These are phyloP conservation scores for Pseudocercospora musae DNA, from an alignment of 2,329 filamentous ascomycete genomes.

Conservation along the genomic window DNA sequence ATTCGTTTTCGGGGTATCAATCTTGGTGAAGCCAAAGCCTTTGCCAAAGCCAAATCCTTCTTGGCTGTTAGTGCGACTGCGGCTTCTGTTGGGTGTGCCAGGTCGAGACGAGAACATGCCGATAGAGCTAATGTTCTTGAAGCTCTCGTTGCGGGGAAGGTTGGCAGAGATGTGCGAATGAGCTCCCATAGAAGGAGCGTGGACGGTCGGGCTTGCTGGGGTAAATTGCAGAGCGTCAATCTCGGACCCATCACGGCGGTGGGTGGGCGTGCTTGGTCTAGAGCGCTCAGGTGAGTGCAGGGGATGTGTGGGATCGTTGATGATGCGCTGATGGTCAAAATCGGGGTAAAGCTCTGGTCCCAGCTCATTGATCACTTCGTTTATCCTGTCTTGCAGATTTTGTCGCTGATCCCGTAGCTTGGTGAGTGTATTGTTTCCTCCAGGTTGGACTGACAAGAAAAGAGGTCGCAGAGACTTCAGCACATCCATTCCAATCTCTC, in stretches of 20 bases:
- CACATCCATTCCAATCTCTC: constrained; percentile 98
- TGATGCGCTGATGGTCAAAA: constrained; percentile 73
- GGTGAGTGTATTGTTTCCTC: constrained; percentile 77
- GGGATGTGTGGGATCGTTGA: constrained; percentile 51
- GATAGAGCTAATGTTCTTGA: constrained; percentile 81
- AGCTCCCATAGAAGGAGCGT: constrained; percentile 9
- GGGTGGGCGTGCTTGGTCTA: constrained; percentile 27
- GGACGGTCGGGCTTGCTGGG: constrained; percentile 22
- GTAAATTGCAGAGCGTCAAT: constrained; percentile 29
- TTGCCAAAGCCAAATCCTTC: constrained; percentile 16
- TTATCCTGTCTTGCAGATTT: constrained; percentile 76
- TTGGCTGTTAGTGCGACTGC: constrained; percentile 60
- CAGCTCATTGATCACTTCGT: constrained; percentile 88
- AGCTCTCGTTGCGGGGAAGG: constrained; percentile 85
- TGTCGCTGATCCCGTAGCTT: constrained; percentile 70
- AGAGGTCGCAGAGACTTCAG: constrained; percentile 89
- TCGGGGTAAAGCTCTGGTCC: constrained; percentile 97
- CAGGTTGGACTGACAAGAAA: constrained; percentile 77
- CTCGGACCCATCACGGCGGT: constrained; percentile 24
- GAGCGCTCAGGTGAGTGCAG: constrained; percentile 29
- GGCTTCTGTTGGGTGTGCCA: constrained; percentile 70
- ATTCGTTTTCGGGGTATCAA: constrained; percentile 58
- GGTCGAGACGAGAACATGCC: constrained; percentile 88
- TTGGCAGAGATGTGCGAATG: constrained; percentile 42
- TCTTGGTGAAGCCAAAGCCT: constrained; percentile 32